Base-by-base conservation (phyloP, 1,139 yeast species). In the Magnusiomyces tetraspermus region DNA sequence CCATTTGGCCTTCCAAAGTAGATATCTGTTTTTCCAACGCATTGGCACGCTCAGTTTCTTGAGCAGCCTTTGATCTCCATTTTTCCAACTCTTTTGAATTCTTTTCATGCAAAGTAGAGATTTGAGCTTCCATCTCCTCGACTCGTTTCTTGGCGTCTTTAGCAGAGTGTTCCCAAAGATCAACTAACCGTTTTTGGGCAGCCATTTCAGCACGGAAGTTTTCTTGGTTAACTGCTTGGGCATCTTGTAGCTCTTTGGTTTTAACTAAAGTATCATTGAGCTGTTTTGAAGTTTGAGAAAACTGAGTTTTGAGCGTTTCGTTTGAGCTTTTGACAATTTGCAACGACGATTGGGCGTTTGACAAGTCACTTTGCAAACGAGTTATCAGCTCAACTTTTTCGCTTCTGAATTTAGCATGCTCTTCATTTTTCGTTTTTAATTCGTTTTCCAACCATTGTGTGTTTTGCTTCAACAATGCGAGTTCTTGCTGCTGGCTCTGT, bases 151-250 rank as follows among this genome's bases (percentile, higher is more conserved):
- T 60, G 23, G 65, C 58, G 5, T 60, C 63, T 28, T 60, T 58
- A 1, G 71, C 65, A 4, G 81, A 71, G 40, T 73, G 78, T 52
- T 83, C 80, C 57, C 87, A 73, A 21, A 85, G 71, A 47, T 77
- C 80, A 1, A 80, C 73, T 41, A 83, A 67, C 49, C 86, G 80
- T 55, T 82, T 82, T 64, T 84, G 88, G 40, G 79, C 69, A 1
- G 79, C 68, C 62, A 85, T 71, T 61, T 87, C 95, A 51, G 76
- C 77, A 45, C 80, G 67, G 60, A 79, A 81, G 45, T 77, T 80
- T 31, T 79, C 78, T 47, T 78, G 80, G 24, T 74, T 73, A 8
- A 71, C 60, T 1, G 77, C 68, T 6, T 75, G 63, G 48, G 76
- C 72, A 54, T 75, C 79, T 49, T 77, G 80, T 19, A 81, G 62